Evolutionary conservation across 495 filamentous ascomycete genomes (phyloP).

Genomic region (Aspergillus avenaceus): DNA sequence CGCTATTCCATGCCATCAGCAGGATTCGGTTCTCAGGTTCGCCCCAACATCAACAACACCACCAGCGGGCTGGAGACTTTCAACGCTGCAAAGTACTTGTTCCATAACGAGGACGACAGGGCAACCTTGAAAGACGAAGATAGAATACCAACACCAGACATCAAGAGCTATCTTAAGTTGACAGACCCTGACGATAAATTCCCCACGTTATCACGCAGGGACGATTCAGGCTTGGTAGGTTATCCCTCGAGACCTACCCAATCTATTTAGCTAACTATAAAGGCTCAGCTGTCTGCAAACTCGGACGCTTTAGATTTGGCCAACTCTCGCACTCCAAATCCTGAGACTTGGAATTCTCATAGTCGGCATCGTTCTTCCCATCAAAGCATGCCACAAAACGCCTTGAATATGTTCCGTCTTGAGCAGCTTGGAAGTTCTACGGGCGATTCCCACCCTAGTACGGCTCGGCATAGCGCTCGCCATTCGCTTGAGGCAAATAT

Average conservation of each 20-base stretch:
- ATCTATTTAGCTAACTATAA: constrained; percentile 15
- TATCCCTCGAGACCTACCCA: not conserved
- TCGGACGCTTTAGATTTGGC: constrained; percentile 80
- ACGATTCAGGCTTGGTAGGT: constrained; percentile 67
- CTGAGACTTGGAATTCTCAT: constrained; percentile 62
- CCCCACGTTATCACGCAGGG: constrained; percentile 70
- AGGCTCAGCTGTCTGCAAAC: constrained; percentile 67
- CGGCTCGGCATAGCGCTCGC: constrained; percentile 37
- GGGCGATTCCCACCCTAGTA: constrained; percentile 16
- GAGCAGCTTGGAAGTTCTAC: constrained; percentile 25
- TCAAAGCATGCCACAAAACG: constrained; percentile 71
- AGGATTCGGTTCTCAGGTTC: constrained; percentile 54
- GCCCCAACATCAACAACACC: constrained; percentile 39
- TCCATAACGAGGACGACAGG: constrained; percentile 73
- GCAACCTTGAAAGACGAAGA: constrained; percentile 44
- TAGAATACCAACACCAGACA: constrained; percentile 54
- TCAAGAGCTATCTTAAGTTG: constrained; percentile 67
- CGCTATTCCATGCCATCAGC: constrained; percentile 88
- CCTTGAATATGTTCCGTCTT: constrained; percentile 34
- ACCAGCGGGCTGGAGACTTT: constrained; percentile 56
- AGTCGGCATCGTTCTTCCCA: constrained; percentile 74
- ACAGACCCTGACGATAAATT: constrained; percentile 78
- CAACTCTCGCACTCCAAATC: constrained; percentile 60
- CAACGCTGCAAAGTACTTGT: constrained; percentile 78
- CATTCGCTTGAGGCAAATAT: constrained; percentile 54